Base-by-base conservation (phyloP, 257 asterid genomes). In the Leptodermis oblonga region DNA sequence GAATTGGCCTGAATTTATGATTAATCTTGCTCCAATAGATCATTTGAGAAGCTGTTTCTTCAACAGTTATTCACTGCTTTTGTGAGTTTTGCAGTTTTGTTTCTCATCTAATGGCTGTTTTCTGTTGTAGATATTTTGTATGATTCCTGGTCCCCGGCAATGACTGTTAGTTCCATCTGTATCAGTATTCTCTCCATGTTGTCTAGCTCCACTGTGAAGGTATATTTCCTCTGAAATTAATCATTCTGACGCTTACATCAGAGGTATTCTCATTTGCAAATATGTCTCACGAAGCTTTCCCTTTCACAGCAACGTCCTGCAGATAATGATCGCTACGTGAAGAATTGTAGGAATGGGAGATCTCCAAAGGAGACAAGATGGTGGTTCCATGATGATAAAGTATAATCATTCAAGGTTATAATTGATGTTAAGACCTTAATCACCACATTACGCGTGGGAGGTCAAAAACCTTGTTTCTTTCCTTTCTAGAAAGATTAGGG, bases 381-480 rank as follows among this genome's bases (percentile, higher is more conserved):
- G 97, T 90, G 97, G 99, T 93, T 93, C 90, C 96, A 93, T n/a
- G 97, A 93, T n/a, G 99, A 90, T 74, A 93, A 93, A 81, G 98
- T 90, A 79, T 92, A 79, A 82, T 70, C 23, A 68, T 68, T 45
- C 43, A 30, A 55, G 72, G 70, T 61, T 62, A 45, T 10, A 28
- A 72, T 68, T 26, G 49, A 71, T 80, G 80, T 73, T 74, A 77
- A 54, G 25, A 42, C 34, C 39, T 64, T 22, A 33, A 42, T 9
- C 31, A 56, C 53, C 43, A 25, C 43, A 20, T 36, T 22, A 22
- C 39, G 10, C 33, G 23, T 7, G 34, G 20, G 17, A 17, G 52
- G 45, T 63, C 34, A 7, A 11, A 52, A 43, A 55, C 43, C 25
- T 9, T 18, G 77, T 59, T 73, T 59, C 62, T 73, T 55, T 58